Evolutionary conservation across 164 flowering plant species (phyloP), one percentile per base, ranked within the genome.

Genomic region (Macadamia tetraphylla): DNA sequence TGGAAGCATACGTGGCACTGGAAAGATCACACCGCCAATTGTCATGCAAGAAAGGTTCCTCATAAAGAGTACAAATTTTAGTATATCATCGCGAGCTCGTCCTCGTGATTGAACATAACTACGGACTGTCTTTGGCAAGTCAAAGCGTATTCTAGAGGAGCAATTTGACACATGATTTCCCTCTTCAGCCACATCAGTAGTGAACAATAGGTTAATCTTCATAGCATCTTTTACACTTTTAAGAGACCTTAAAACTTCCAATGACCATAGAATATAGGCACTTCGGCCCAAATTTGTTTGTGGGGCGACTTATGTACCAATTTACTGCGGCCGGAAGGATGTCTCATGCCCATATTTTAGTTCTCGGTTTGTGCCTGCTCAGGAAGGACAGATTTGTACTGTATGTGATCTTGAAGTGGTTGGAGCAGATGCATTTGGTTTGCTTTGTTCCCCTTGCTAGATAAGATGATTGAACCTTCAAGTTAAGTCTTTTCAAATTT

Each of bases 141-240:
- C 94, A 80, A 91, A 93, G 29, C 92, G 85, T 76, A 93, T 79
- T 6, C 91, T 96, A 75, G 74, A 84, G 58, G 97, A 93, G 75
- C 97, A 93, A 51, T 82, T 80, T 29, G 87, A 87, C 61, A 93
- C 86, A 78, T 88, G 75, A 69, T 85, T 82, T 68, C 97, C 96
- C 78, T 91, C 97, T 78, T 91, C 96, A 64, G 91, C 82, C 58
- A 88, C 94, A 77, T 91, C 97, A 65, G 97, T 93, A n/a, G 92
- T 62, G 76, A 93, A 89, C 68, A 93, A 67, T 42, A 93, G 74
- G 73, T 91, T 91, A 64, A 93, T 86, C 98, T 91, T 67, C 52
- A 70, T 15, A 58, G 31, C 65, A 62, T 48, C 9, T 18, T 29
- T 60, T 67, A 6, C 55, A 15, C 55, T 48, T 55, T 61, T 51